Evolutionary conservation across 768 basidiomycete species (phyloP), one percentile per base, ranked within the genome.

Genomic region (Mycena leptocephala): DNA sequence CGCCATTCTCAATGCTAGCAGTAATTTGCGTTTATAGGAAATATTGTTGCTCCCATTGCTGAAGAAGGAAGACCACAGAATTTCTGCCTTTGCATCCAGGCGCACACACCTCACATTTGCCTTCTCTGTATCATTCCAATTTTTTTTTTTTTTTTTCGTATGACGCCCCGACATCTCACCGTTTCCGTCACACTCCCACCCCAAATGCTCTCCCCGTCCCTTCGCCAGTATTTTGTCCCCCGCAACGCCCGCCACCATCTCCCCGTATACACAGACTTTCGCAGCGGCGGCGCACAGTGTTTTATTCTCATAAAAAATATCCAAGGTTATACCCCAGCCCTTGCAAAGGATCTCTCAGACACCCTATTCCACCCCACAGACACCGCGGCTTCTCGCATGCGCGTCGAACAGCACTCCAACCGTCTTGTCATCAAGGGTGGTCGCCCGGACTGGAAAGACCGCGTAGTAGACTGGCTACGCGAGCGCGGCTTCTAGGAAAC

Each of bases 221-320:
- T 46, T 16, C 63, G 20, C 30, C 78, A 75, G 39, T 96, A 95
- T 84, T 90, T 89, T 75, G 87, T 96, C 56, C 89, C 91, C 26
- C 90, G 95, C 75, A 95, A 94, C 83, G 83, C 90, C 59, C 88
- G 88, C 63, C 93, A 94, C 37, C 89, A 90, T 61, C 88, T 96
- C 35, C 95, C 95, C 55, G 93, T 96, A 30, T 95, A 95, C 83
- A 90, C 93, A 33, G 93, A 95, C 82, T 81, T 94, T 56, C 92
- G 93, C 76, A 95, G 93, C 82, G 91, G 85, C 35, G 90, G 93
- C 73, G 90, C 92, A 5, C 90, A 91, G 70, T 85, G 91, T 75
- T 85, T 90, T 41, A 83, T 93, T 55, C 87, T 90, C 56, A 88
- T 96, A 72, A 90, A 92, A 66, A 94, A 95, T 83, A 86, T 96